Evolutionary conservation across 306 rosid genomes (phyloP), one percentile per base, ranked within the genome.

Genomic region (Begonia peltatifolia): DNA sequence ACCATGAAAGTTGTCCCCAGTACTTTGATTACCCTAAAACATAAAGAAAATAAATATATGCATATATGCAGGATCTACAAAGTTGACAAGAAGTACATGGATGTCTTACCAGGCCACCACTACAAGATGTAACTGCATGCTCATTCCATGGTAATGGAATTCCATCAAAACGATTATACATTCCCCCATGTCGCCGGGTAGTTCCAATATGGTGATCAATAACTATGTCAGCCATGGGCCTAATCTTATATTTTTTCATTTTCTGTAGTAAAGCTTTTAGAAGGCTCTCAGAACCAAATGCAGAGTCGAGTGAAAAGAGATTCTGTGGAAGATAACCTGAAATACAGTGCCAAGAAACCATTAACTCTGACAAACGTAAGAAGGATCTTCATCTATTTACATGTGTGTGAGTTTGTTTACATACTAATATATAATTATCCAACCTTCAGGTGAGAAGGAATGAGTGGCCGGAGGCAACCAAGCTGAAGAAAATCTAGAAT

Each of bases 391-490:
- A 30, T 30, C 9, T 7, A 30, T 30, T 30, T 30, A 30, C 38
- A 30, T 30, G 5, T 30, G 38, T 30, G 38, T 30, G 38, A 30
- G 38, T 30, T 30, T 30, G 38, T 30, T 30, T 30, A 30, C 38
- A 7, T 30, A 30, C 38, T 5, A 30, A 30, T 30, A 30, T 5
- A 30, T 30, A 30, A 30, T 7, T 49, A 41, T 58, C 63, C 63
- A 54, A 84, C 96, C 97, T 77, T 88, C 73, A 43, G 90, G 73
- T 11, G 97, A 56, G 41, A 82, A 58, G 46, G 97, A 84, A 41
- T 84, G 83, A 64, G 81, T 76, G 54, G 95, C 67, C 12, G 95
- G 97, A 10, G 97, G 97, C 79, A 89, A 65, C 97, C 95, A 89
- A 14, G 72, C 87, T 13, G 97, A 82, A 10, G 97, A 82, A 57